A percentile compares a stretch with the other conserved stretches of the same genome.
Evolutionary conservation across 1,284 basidiomycete species (phyloP).

Genomic region (Moesziomyces parantarcticus): DNA sequence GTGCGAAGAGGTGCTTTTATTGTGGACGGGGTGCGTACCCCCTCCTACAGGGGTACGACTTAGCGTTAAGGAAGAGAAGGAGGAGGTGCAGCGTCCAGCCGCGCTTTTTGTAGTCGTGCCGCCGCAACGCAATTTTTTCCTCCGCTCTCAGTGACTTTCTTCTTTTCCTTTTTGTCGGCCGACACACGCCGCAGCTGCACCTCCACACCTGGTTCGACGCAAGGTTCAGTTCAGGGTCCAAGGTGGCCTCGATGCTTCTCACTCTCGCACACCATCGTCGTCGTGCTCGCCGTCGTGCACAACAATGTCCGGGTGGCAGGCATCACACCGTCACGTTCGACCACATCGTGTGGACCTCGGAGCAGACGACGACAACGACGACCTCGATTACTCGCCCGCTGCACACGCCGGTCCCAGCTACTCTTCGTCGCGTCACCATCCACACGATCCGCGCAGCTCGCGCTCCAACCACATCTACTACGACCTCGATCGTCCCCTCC

Average conservation of each 20-base stretch:
- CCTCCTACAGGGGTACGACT: conserved; percentile 39
- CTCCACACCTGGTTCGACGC: too few relatives aligned
- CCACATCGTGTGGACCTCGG: conserved; percentile 21
- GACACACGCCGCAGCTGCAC: background rate
- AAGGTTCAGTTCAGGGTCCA: too few relatives aligned
- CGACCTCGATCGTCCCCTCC: background rate
- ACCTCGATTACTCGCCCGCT: conserved; percentile 25
- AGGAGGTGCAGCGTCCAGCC: conserved; percentile 1
- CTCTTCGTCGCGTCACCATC: conserved; percentile 3
- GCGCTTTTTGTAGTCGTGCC: conserved; percentile 13
- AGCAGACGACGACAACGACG: conserved; percentile 13
- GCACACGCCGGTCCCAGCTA: conserved; percentile 31
- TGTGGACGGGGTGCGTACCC: conserved; percentile 51
- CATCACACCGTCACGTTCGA: conserved; percentile 8
- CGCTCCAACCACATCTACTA: conserved; percentile 1
- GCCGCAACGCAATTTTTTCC: background rate
- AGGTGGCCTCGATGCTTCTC: too few relatives aligned
- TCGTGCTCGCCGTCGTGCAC: too few relatives aligned
- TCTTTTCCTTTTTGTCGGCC: conserved; percentile 5
- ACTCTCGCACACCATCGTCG: too few relatives aligned
- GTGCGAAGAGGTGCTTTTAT: conserved; percentile 58
- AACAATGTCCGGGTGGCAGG: conserved; percentile 5
- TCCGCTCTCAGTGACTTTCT: background rate
- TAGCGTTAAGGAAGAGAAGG: conserved; percentile 49
- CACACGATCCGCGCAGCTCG: conserved; percentile 5